Evolutionary conservation across 2,329 filamentous ascomycete species (phyloP).

Genomic region (Diaporthe batatas): DNA sequence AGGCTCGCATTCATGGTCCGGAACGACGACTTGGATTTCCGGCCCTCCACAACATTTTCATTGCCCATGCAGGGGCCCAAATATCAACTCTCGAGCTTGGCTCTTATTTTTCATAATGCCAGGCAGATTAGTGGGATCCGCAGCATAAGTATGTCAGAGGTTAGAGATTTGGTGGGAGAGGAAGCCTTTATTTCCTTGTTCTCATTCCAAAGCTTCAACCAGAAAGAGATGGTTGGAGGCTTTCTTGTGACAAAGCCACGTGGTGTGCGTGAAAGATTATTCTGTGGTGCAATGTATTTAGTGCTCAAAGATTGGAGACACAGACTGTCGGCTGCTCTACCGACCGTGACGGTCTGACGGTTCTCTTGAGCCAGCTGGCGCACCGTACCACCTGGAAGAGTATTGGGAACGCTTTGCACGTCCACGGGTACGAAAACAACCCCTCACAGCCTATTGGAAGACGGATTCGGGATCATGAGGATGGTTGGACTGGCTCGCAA

Average conservation of each 20-base stretch:
- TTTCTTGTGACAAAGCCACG: fast-evolving
- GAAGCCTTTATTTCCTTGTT: not conserved
- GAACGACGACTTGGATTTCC: too few relatives aligned
- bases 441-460: too few relatives aligned
- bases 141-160: fast-evolving
- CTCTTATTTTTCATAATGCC: not conserved
- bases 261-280: fast-evolving
- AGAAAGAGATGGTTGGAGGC: not conserved
- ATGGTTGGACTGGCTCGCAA: too few relatives aligned
- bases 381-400: too few relatives aligned
- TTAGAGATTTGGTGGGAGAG: not conserved
- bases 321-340: not conserved
- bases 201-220: not conserved
- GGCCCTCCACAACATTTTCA: too few relatives aligned
- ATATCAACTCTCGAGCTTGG: not conserved
- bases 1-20: not conserved
- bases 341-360: too few relatives aligned
- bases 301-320: not conserved
- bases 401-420: too few relatives aligned
- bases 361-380: too few relatives aligned
- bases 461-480: not conserved
- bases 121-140: not conserved
- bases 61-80: too few relatives aligned
- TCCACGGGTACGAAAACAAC: too few relatives aligned
- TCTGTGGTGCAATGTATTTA: fast-evolving